Conservation (phyloP, 352 stramenopile species). For the Halophytophthora batemanensis region DNA sequence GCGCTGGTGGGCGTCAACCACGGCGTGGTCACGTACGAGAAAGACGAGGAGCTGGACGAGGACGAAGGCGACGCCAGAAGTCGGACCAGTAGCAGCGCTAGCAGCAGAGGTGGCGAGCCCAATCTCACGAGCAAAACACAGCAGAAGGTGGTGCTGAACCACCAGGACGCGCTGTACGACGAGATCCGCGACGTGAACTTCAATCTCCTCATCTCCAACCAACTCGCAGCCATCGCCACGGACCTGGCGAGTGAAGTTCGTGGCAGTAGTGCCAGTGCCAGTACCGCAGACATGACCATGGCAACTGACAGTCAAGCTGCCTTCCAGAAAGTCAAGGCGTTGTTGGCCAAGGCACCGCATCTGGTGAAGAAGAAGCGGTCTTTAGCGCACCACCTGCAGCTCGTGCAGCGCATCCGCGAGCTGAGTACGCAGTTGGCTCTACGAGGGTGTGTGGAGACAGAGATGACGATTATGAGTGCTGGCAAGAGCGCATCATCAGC, state of each 20-base stretch:
- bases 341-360: slow-evolving; percentile 64
- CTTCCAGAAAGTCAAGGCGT: slow-evolving; percentile 43
- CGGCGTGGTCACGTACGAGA: slow-evolving; percentile 61
- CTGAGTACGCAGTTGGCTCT: slow-evolving; percentile 56
- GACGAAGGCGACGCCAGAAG: slow-evolving; percentile 3
- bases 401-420: slow-evolving; percentile 60
- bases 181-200: slow-evolving; percentile 82
- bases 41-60: slow-evolving; percentile 26
- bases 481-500: slow-evolving; percentile 37
- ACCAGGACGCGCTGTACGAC: slow-evolving; percentile 65
- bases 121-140: slow-evolving; percentile 8
- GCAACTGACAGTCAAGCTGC: slow-evolving; percentile 23
- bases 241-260: slow-evolving; percentile 50
- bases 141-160: slow-evolving; percentile 64
- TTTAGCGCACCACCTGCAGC: slow-evolving; percentile 59
- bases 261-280: slow-evolving; percentile 11
- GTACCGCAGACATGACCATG: slow-evolving; percentile 7
- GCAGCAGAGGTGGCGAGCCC: not conserved
- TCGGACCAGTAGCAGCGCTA: slow-evolving; percentile 6
- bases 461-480: slow-evolving; percentile 78
- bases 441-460: slow-evolving; percentile 66
- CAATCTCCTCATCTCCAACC: slow-evolving; percentile 55
- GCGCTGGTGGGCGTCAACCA: slow-evolving; percentile 71
- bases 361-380: slow-evolving; percentile 73
- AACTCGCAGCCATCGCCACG: slow-evolving; percentile 50